Base-by-base conservation (phyloP, 768 basidiomycete species). In the Daedaleopsis sinensis region DNA sequence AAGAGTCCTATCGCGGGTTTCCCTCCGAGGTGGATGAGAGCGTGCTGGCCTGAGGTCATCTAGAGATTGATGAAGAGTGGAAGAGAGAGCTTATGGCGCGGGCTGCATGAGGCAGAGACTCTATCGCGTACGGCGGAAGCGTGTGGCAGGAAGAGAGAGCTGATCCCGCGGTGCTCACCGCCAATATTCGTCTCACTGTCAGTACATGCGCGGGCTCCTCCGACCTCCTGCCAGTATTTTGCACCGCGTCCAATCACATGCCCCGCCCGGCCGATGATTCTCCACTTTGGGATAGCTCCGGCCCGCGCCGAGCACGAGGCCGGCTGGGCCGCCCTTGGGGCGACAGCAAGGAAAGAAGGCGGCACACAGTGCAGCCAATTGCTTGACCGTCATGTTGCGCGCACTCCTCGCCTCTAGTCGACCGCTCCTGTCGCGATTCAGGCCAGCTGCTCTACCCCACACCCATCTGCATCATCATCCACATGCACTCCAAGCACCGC, bases 331-430 rank as follows among this genome's bases (percentile, higher is more conserved):
- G 32, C 35, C 51, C 16, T 18, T 6, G 8, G n/a, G n/a, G 10
- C 37, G 18, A 27, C n/a, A 8, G 27, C 50, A 32, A 51, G 35
- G n/a, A n/a, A 27, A 9, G 10, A 48, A 21, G 2, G 4, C 12
- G 16, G 21, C 21, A 10, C 19, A 21, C 21, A 49, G 47, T 46
- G 44, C n/a, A 19, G 21, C 50, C 24, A 23, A 35, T 59, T 53
- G 56, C 61, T 52, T 55, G 24, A 38, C 61, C 67, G 68, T 64
- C 62, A 89, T 90, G 88, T 73, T 91, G 38, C 82, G 90, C 65
- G 80, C 88, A 47, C 75, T 93, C 49, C 80, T 91, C 51, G 74
- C 80, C 48, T 83, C 87, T 36, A 83, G 81, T 67, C 77, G 89
- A 57, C 87, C 88, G 15, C 77, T 90, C n/a, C 67, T 88, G 49